phyloP scores from a whole-genome alignment of 352 stramenopile genomes.

The Pythium biforme region DNA sequence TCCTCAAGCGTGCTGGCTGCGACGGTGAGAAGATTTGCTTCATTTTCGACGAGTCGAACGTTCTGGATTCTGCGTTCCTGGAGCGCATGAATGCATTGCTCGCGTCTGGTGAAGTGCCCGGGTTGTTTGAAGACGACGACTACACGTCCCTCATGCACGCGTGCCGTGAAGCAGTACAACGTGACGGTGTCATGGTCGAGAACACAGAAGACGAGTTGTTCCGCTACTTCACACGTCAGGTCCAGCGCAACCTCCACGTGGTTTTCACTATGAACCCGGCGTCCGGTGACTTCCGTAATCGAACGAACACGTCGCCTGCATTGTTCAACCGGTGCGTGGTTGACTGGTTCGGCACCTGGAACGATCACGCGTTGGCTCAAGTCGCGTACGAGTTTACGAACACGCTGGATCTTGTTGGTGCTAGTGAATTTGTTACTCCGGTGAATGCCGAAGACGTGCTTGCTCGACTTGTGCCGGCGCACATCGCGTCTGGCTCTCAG shows the following conservation, averaged over 20 bases:
- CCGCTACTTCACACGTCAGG: slow-evolving; percentile 96
- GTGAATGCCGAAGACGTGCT: slow-evolving; percentile 50
- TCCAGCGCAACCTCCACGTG: slow-evolving; percentile 99
- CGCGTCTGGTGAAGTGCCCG: slow-evolving; percentile 98
- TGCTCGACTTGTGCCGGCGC: slow-evolving; percentile 49
- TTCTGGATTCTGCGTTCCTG: slow-evolving; percentile 97
- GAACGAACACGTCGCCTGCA: slow-evolving; percentile 98
- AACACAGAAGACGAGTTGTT: slow-evolving; percentile 96
- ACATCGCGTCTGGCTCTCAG: slow-evolving; percentile 55
- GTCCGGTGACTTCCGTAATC: slow-evolving; percentile 94
- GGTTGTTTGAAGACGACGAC: slow-evolving; percentile 99
- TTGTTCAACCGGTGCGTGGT: slow-evolving; percentile 99
- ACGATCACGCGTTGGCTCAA: slow-evolving; percentile 96
- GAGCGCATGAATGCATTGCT: slow-evolving; percentile 99
- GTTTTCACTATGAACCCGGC: slow-evolving; percentile 99
- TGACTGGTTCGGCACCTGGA: slow-evolving; percentile 99
- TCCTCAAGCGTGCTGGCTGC: slow-evolving; percentile 97
- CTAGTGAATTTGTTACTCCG: slow-evolving; percentile 63
- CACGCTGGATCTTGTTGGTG: slow-evolving; percentile 92
- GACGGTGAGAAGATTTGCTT: slow-evolving; percentile 99
- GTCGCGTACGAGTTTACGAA: slow-evolving; percentile 98
- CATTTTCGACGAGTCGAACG: slow-evolving; percentile 99
- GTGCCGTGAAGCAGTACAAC: slow-evolving; percentile 93
- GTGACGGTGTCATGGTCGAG: slow-evolving; percentile 86
- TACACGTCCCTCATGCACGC: slow-evolving; percentile 96